Conservation (phyloP, 768 basidiomycete genomes). For the Hygrophorus pudorinus region DNA sequence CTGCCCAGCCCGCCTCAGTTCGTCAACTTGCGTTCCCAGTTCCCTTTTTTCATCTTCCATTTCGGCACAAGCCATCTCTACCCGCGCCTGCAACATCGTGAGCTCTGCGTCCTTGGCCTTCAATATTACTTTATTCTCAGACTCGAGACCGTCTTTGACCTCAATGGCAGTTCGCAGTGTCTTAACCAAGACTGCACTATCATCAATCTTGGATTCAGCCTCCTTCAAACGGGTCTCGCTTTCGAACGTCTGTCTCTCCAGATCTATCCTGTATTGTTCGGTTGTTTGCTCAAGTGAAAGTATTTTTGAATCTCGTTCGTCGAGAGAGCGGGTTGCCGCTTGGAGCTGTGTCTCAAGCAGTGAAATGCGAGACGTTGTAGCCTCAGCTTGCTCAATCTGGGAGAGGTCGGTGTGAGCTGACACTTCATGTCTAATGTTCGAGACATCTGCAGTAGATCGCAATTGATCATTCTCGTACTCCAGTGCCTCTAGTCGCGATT, state of each 20-base stretch:
- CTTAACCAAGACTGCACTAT: constrained; percentile 30
- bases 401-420: constrained; percentile 25
- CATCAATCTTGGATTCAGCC: constrained; percentile 25
- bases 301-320: constrained; percentile 33
- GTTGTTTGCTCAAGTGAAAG: constrained; percentile 38
- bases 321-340: constrained; percentile 29
- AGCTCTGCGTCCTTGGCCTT: constrained; percentile 56
- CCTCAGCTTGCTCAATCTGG: constrained; percentile 34
- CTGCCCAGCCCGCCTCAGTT: constrained; percentile 82
- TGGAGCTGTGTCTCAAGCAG: constrained; percentile 35
- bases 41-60: constrained; percentile 53
- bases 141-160: constrained; percentile 38
- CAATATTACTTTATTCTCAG: constrained; percentile 39
- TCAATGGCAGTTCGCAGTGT: constrained; percentile 44
- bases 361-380: constrained; percentile 22
- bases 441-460: constrained; percentile 21
- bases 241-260: constrained; percentile 39
- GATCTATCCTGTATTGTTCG: constrained; percentile 24
- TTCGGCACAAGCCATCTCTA: constrained; percentile 20
- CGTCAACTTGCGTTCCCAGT: constrained; percentile 65
- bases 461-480: constrained; percentile 66
- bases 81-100: constrained; percentile 31
- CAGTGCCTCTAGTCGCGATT: constrained; percentile 45
- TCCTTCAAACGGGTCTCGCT: constrained; percentile 27
- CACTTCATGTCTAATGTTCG: constrained; percentile 29